These are phyloP conservation scores for Puccinia sorghi DNA, from an alignment of 1,284 basidiomycete species.

Conservation along the genomic window DNA sequence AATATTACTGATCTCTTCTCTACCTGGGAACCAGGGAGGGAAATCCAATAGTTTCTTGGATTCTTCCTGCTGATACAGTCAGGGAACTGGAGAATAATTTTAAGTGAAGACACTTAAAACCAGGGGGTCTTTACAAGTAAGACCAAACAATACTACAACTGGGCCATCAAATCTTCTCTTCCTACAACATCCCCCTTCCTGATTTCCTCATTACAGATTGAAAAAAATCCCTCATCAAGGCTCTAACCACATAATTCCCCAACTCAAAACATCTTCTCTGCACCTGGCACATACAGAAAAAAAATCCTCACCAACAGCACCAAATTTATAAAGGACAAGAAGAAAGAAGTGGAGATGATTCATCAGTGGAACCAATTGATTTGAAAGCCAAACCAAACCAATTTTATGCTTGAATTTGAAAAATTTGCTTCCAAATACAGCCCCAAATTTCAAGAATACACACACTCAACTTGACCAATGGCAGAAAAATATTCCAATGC, in stretches of 20 bases:
- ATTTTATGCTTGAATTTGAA: not conserved
- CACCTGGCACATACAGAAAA: not conserved
- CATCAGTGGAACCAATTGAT: not conserved
- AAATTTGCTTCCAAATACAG: not conserved
- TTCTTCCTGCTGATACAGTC: too few relatives aligned
- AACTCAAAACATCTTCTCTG: not conserved
- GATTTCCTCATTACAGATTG: not conserved
- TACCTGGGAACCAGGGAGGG: too few relatives aligned
- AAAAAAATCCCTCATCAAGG: slow-evolving; percentile 1
- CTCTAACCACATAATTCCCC: not conserved
- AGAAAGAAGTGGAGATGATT: not conserved
- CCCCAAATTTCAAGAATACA: not conserved
- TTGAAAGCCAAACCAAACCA: too few relatives aligned
- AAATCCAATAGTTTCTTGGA: too few relatives aligned
- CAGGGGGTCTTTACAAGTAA: too few relatives aligned
- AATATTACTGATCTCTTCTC: too few relatives aligned
- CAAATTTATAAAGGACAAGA: not conserved
- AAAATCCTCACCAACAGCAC: not conserved
- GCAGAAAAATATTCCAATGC: slow-evolving; percentile 18
- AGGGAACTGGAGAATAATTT: too few relatives aligned
- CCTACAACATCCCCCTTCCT: too few relatives aligned
- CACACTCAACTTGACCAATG: not conserved
- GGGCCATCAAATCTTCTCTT: not conserved
- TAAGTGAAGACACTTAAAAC: too few relatives aligned
- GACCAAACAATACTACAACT: too few relatives aligned